Evolutionary conservation across 1,284 basidiomycete species (phyloP), one percentile per base, ranked within the genome.

Genomic region (Pseudozyma hubeiensis): DNA sequence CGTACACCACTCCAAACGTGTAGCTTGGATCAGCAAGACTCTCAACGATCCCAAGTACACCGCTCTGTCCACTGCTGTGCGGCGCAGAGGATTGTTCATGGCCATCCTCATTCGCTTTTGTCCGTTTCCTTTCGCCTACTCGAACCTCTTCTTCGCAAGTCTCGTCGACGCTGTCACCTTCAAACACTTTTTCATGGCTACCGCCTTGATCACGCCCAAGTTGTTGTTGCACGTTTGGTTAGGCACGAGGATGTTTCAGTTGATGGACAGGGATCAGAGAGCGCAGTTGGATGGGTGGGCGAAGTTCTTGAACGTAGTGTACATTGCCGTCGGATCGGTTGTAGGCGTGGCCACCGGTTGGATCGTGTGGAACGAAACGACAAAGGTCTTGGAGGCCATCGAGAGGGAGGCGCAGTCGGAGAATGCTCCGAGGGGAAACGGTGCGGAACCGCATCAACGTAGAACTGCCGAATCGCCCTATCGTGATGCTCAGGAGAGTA

Each of bases 161-260:
- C 37, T 70, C 5, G 63, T 81, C 19, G 71, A 80, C 30, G 64
- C 79, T 1, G 64, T 84, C 1, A 35, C 65, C 0, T 64, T 77
- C 30, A 31, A 47, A 5, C 66, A 75, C n/a, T 83, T 77, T 45
- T 14, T 82, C 17, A n/a, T 73, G 8, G 78, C 81, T 6, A 79
- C 81, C 2, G 59, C 71, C 10, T 34, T 72, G 11, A 80, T 79
- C 45, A 78, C 80, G 5, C 82, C 82, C 16, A 82, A 81, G 41
- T 59, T 84, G n/a, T 48, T 82, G 17, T 24, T 84, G 11, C 82
- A 83, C 46, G 77, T 83, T 31, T 84, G 77, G 53, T 43, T 83
- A 48, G 81, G 82, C 4, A 74, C 76, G 6, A 53, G 74, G 16
- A 72, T 80, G 64, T 82, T 68, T 45, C 60, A 79, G 50, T 56